Conservation (phyloP, 192 early-diverging fungal species). For the Chytriomyces hyalinus region DNA sequence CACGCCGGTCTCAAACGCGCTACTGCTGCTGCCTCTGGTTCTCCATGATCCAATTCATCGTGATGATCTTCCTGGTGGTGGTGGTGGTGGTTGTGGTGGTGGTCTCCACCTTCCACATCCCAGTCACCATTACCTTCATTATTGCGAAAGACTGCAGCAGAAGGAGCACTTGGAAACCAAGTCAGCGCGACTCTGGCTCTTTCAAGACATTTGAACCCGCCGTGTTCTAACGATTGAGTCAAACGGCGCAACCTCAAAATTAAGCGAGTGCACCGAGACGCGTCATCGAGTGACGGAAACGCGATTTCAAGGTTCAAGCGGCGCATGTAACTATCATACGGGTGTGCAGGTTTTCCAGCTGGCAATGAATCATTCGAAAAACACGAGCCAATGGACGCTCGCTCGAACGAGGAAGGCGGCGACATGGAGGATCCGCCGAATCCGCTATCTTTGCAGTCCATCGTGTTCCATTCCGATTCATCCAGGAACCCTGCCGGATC, state of each 20-base stretch:
- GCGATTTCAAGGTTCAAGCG: constrained; percentile 22
- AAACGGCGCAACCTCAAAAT: not conserved
- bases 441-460: not conserved
- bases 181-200: not conserved
- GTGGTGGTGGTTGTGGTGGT: too few species aligned
- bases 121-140: not conserved
- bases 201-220: constrained; percentile 1
- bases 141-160: not conserved
- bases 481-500: not conserved
- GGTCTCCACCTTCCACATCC: too few species aligned
- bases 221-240: not conserved
- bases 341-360: not conserved
- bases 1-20: too few species aligned
- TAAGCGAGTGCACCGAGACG: not conserved
- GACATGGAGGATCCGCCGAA: not conserved
- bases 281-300: constrained; percentile 5
- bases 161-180: constrained; percentile 19
- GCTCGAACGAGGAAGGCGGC: too few species aligned
- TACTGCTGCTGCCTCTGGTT: too few species aligned
- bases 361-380: too few species aligned
- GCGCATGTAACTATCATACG: not conserved
- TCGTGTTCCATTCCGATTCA: not conserved
- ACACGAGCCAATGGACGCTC: too few species aligned
- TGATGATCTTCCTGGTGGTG: too few species aligned
- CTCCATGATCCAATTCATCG: too few species aligned